phyloP scores from a whole-genome alignment of 192 early-diverging fungal species.

The Coemansia sp. region DNA sequence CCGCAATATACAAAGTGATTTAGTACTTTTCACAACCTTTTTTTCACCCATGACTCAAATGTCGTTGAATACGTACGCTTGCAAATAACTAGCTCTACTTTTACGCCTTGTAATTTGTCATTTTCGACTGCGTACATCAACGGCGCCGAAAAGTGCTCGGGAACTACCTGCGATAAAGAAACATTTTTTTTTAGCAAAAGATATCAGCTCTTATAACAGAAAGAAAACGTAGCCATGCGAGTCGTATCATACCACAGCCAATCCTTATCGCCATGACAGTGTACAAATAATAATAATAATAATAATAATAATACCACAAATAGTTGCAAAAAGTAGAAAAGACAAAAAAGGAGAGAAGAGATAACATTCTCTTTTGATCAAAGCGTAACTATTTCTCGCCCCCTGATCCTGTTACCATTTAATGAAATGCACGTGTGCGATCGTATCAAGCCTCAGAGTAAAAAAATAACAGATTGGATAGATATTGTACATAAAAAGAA shows the following conservation, averaged over 20 bases:
- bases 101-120: constrained; percentile 58
- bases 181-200: background rate
- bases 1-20: background rate
- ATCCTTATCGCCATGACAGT: constrained; percentile 31
- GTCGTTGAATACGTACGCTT: constrained; percentile 47
- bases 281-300: background rate
- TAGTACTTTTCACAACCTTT: background rate
- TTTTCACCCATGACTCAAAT: background rate
- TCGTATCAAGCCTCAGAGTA: background rate
- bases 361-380: background rate
- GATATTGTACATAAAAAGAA: background rate
- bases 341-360: background rate
- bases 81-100: constrained; percentile 62
- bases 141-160: constrained; percentile 78
- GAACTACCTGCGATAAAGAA: constrained; percentile 48
- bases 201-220: background rate
- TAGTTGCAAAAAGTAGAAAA: background rate
- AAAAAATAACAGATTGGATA: background rate
- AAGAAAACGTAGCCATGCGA: background rate
- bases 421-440: background rate
- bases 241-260: constrained; percentile 35
- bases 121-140: constrained; percentile 62
- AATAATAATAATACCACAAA: background rate
- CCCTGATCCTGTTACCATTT: constrained; percentile 1
- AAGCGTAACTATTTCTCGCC: background rate